These are phyloP conservation scores for Nakazawaea siamensis DNA, from an alignment of 805 yeast genomes.

Conservation along the genomic window DNA sequence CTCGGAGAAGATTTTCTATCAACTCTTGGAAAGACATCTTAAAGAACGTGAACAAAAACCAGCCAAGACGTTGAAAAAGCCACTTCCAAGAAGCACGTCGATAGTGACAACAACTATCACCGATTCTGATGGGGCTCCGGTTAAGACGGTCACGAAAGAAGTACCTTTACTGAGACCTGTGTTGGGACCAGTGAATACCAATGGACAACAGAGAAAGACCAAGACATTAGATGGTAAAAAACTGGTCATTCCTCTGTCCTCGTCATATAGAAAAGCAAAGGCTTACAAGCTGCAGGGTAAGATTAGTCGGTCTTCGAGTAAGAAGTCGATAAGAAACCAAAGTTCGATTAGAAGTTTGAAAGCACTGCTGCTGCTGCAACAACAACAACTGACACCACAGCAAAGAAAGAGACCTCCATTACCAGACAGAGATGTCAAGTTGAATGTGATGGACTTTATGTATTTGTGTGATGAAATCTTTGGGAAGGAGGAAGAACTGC, in stretches of 20 bases:
- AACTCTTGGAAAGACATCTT: conserved; percentile 63
- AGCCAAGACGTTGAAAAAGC: not conserved
- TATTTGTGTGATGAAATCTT: conserved; percentile 11
- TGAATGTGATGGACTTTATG: conserved; percentile 11
- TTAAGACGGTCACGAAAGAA: conserved; percentile 21
- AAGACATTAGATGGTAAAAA: conserved; percentile 21
- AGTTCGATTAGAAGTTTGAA: not conserved
- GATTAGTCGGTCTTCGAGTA: conserved; percentile 9
- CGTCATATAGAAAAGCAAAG: conserved; percentile 41
- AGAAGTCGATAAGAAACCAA: conserved; percentile 4
- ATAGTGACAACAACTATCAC: conserved; percentile 24
- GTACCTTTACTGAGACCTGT: conserved; percentile 14
- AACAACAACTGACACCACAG: not conserved
- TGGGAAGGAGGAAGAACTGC: conserved; percentile 11
- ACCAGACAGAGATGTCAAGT: conserved; percentile 7
- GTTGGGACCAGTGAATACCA: conserved; percentile 1
- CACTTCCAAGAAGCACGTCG: conserved; percentile 21
- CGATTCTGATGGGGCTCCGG: conserved; percentile 23
- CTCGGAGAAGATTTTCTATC: conserved; percentile 77
- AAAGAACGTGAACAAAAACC: conserved; percentile 31
- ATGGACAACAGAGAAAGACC: conserved; percentile 20
- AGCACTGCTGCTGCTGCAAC: not conserved
- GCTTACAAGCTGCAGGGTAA: conserved; percentile 26
- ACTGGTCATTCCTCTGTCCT: conserved; percentile 34
- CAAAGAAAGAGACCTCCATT: not conserved